Base-by-base conservation (phyloP, 352 stramenopile species). In the Lagenidium sp. region DNA sequence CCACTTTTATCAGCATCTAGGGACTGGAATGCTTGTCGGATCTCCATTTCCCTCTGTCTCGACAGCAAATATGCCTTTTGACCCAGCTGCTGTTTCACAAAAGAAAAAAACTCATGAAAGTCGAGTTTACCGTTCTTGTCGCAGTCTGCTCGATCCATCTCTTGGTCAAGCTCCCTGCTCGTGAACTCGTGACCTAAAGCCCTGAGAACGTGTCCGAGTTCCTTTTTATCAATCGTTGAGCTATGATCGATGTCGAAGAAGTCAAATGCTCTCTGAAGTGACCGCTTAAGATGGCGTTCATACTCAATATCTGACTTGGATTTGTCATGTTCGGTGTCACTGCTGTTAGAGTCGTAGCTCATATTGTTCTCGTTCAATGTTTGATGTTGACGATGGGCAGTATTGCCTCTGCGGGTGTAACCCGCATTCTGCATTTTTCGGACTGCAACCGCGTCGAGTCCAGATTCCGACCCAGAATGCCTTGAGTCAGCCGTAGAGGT, bases 221-320 rank as follows among this genome's bases (percentile, higher is more conserved):
- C 76, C 11, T 61, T 57, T 36, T 83, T 84, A 28, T 85, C 74
- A 15, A 91, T 91, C 1, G 66, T 74, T 13, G 67, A 65, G 15
- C 61, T 88, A 20, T 74, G 68, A 26, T 91, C 70, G 4, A 81
- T 44, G 34, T 91, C 78, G 37, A 85, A 91, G 29, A 88, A 88
- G 30, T 88, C 75, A 36, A 88, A 91, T 12, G 70, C 78, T 38
- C 68, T 63, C 4, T 66, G 66, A 12, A 87, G 48, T 2, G 74
- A 71, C 16, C 50, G 62, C 38, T 83, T 87, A 13, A 88, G 50
- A 16, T 80, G 55, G 21, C 65, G 70, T 18, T 72, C 57, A 28
- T 82, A 90, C 41, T 84, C 68, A 3, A 46, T 55, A 49, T 89
- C 77, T 6, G 77, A 88, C 13, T 47, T 46, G 4, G 63, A 47